phyloP scores from a whole-genome alignment of 805 yeast genomes.

The Cyberlindnera amylophila region DNA sequence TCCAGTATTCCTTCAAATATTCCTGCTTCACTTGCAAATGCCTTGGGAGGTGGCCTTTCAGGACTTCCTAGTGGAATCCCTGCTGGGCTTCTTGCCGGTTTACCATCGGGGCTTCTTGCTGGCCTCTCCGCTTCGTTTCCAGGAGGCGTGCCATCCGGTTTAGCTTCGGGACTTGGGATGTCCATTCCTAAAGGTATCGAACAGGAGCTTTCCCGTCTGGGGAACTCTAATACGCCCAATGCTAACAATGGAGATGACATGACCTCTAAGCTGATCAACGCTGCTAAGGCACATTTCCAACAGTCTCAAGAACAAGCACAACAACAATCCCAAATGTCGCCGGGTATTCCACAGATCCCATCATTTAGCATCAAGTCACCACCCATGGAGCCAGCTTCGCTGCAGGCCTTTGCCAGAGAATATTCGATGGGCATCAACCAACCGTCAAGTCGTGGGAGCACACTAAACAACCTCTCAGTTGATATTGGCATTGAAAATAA shows the following conservation, averaged over 20 bases:
- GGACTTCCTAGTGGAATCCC: too few relatives aligned
- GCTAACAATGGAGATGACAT: neutral
- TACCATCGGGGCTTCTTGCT: too few relatives aligned
- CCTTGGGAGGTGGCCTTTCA: too few relatives aligned
- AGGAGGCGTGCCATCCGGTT: too few relatives aligned
- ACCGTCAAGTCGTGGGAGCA: slow-evolving; percentile 1
- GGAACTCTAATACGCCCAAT: neutral
- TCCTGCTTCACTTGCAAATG: neutral
- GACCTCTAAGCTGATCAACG: slow-evolving; percentile 7
- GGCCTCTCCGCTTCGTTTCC: too few relatives aligned
- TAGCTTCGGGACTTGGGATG: too few relatives aligned
- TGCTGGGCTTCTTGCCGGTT: too few relatives aligned
- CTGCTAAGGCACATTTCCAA: slow-evolving; percentile 9
- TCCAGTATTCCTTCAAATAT: too few relatives aligned
- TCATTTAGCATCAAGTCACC: slow-evolving; percentile 17
- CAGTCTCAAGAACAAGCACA: slow-evolving; percentile 4
- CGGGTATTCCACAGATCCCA: too few relatives aligned
- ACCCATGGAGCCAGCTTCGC: slow-evolving; percentile 5
- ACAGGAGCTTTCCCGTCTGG: slow-evolving; percentile 5
- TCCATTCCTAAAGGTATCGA: slow-evolving; percentile 6
- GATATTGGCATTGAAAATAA: slow-evolving; percentile 26
- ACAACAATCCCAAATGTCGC: neutral
- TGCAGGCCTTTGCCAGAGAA: slow-evolving; percentile 1
- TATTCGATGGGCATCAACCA: neutral
- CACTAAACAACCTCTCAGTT: slow-evolving; percentile 19